Evolutionary conservation across 164 flowering plant species (phyloP).

Genomic region (Kingdonia uniflora): DNA sequence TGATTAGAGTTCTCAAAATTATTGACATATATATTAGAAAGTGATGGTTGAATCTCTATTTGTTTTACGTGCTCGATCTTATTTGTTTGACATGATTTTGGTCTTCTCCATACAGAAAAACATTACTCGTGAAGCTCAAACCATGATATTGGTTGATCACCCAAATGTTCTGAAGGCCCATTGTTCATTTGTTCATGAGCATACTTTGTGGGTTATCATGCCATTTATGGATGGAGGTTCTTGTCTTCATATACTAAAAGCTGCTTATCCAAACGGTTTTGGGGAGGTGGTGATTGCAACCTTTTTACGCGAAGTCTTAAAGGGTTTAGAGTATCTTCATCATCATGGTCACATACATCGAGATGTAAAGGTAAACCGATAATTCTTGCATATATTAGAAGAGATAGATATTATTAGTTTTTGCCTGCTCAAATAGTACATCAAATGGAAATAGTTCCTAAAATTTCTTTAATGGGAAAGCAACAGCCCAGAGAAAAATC

Average conservation of each 20-base stretch:
- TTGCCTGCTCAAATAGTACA: too few relatives aligned
- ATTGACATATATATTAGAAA: too few relatives aligned
- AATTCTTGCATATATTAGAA: too few relatives aligned
- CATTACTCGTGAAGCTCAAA: slow-evolving; percentile 80
- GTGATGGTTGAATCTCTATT: not conserved
- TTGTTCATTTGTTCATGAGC: slow-evolving; percentile 84
- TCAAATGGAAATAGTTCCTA: too few relatives aligned
- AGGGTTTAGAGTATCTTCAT: slow-evolving; percentile 92
- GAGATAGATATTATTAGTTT: too few relatives aligned
- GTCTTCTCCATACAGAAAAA: slow-evolving; percentile 35
- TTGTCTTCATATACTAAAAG: slow-evolving; percentile 86
- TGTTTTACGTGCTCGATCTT: not conserved
- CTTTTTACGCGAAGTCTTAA: slow-evolving; percentile 65
- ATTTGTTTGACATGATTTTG: not conserved
- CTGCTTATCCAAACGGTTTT: slow-evolving; percentile 80
- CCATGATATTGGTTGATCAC: slow-evolving; percentile 84
- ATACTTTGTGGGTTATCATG: slow-evolving; percentile 93
- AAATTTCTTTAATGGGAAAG: too few relatives aligned
- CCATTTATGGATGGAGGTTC: slow-evolving; percentile 95
- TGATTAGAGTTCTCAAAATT: too few relatives aligned
- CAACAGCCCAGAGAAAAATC: too few relatives aligned
- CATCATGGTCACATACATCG: slow-evolving; percentile 94
- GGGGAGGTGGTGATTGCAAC: slow-evolving; percentile 92
- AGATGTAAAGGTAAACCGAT: slow-evolving; percentile 84
- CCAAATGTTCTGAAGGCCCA: slow-evolving; percentile 85